Evolutionary conservation across 345 rosid species (phyloP), one percentile per base, ranked within the genome.

Genomic region (Zanthoxylum bungeanum): DNA sequence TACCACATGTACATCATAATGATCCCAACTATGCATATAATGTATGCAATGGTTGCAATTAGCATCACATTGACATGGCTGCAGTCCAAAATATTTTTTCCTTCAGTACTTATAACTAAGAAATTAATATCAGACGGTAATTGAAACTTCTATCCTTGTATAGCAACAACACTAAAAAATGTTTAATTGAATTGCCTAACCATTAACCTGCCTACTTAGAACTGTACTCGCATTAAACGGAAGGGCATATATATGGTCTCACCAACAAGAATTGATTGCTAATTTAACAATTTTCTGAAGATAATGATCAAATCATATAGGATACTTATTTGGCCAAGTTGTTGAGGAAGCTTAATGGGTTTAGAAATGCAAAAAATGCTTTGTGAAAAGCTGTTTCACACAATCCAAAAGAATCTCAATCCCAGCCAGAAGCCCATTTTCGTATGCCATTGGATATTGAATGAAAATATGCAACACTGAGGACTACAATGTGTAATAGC

Each of bases 1-100:
- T 94, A 94, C 98, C 97, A 94, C 60, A 94, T 89, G 87, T 92
- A 94, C 97, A 92, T 92, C 86, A 92, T 63, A 39, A 90, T 85
- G 81, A 92, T 82, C 77, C 98, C 97, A 42, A 85, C 78, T 21
- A 94, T 78, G 83, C 97, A 87, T 39, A 86, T 72, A 58, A 91
- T 80, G 79, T 94, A 94, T 72, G 97, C 81, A 51, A 72, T 37
- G 8, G 97, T 85, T 71, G 98, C 84, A 60, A 85, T 49, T 65
- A 90, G 65, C 92, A 92, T 90, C 79, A 77, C 93, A 75, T 86
- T 88, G 60, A 92, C 73, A 71, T 73, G 95, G 84, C 98, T 92
- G 88, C 84, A 84, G 28, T 31, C 40, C 53, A 75, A 71, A 68
- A 36, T n/a, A 56, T 60, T 58, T 1, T 25, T 50, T 37, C 12